Percentiles rank a stretch among this genome's conserved stretches.
phyloP scores from a whole-genome alignment of 805 yeast genomes.

The Starmerella khaoyaiensis region DNA sequence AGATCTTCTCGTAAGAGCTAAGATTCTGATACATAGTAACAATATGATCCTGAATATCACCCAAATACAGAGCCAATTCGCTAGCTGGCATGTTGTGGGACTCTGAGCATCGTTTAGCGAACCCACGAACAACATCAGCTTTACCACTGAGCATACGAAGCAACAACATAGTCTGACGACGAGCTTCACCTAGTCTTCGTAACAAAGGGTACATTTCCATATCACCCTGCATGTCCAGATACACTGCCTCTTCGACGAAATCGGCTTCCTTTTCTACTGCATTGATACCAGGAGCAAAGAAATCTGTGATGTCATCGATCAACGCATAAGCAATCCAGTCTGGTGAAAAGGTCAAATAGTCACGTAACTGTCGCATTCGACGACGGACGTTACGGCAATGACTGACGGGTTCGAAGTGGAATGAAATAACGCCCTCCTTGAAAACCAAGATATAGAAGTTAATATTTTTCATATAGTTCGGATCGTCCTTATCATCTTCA shows the following conservation, averaged over 20 bases:
- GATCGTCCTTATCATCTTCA: conserved; percentile 67
- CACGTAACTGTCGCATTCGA: conserved; percentile 50
- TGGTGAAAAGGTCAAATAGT: conserved; percentile 45
- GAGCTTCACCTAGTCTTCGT: conserved; percentile 71
- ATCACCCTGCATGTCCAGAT: conserved; percentile 46
- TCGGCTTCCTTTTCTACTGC: conserved; percentile 52
- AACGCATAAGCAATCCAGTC: conserved; percentile 59
- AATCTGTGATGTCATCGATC: conserved; percentile 53
- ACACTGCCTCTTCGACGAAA: conserved; percentile 66
- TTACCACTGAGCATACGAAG: conserved; percentile 83
- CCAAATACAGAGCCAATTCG: conserved; percentile 81
- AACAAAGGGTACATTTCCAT: conserved; percentile 37
- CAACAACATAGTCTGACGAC: conserved; percentile 84
- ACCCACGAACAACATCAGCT: conserved; percentile 93
- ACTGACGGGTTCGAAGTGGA: conserved; percentile 45
- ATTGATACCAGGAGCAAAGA: conserved; percentile 48
- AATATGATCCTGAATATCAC: conserved; percentile 95
- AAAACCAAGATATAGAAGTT: conserved; percentile 50
- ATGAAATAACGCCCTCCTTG: conserved; percentile 45
- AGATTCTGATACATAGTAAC: conserved; percentile 90
- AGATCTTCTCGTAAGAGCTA: conserved; percentile 80
- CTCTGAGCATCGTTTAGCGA: conserved; percentile 89
- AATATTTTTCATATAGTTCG: conserved; percentile 46
- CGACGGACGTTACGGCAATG: conserved; percentile 52
- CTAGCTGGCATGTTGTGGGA: conserved; percentile 55